Conservation (phyloP, 441 rosid species). For the Pelargonium myrrhifolium region DNA sequence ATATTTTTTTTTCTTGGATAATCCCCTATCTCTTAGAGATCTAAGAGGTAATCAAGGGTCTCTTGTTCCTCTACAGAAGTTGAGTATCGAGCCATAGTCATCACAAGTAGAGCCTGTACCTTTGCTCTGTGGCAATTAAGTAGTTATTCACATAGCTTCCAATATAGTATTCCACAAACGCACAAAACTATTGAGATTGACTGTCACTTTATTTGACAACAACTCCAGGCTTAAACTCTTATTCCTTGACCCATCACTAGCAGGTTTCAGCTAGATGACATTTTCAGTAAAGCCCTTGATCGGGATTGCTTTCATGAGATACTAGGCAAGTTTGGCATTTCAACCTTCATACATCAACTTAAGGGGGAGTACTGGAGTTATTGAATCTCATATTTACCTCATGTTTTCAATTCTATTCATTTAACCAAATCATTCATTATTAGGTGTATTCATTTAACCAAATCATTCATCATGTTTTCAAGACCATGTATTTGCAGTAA, state of each 20-base stretch:
- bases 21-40: neutral
- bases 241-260: neutral
- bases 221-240: neutral
- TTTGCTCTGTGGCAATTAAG: neutral
- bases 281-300: neutral
- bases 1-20: neutral
- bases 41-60: slow-evolving; percentile 1
- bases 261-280: neutral
- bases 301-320: neutral
- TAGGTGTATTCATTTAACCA: too few species aligned
- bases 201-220: neutral
- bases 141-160: neutral
- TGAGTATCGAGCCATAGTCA: neutral
- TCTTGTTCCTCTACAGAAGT: neutral
- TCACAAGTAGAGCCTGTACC: neutral
- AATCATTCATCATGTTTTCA: too few species aligned
- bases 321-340: neutral
- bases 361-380: too few species aligned
- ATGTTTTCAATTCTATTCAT: too few species aligned
- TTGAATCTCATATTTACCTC: too few species aligned
- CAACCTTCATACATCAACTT: too few species aligned
- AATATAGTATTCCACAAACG: neutral
- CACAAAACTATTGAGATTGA: too few species aligned
- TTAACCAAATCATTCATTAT: too few species aligned
- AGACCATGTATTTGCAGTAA: neutral